Conservation (phyloP, 1,284 basidiomycete genomes). For the Fomitopsis betulina region DNA sequence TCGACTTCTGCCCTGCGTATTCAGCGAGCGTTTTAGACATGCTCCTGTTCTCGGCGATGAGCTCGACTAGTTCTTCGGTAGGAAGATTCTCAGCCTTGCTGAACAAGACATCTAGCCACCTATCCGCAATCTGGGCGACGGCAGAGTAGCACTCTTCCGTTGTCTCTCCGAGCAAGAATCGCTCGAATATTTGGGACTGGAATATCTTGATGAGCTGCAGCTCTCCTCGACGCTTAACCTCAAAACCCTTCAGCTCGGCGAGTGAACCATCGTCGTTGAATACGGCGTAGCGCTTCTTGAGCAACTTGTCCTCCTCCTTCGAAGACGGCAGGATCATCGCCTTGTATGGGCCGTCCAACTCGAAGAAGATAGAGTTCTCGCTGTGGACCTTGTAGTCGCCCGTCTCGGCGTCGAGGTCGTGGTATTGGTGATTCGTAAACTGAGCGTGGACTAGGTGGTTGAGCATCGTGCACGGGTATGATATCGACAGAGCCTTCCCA, state of each 20-base stretch:
- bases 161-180: constrained; percentile 90
- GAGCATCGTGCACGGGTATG: constrained; percentile 99
- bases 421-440: constrained; percentile 99
- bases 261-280: constrained; percentile 98
- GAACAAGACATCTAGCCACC: constrained; percentile 97
- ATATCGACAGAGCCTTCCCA: constrained; percentile 88
- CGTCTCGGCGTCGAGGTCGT: constrained; percentile 82
- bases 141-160: constrained; percentile 95
- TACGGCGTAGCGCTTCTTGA: constrained; percentile 99
- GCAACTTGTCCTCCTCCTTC: constrained; percentile 97
- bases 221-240: constrained; percentile 97
- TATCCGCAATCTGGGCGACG: constrained; percentile 91
- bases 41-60: constrained; percentile 97
- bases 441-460: constrained; percentile 95
- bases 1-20: constrained; percentile 96
- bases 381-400: constrained; percentile 86
- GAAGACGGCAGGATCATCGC: constrained; percentile 99
- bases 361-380: constrained; percentile 99
- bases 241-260: constrained; percentile 98
- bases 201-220: constrained; percentile 99
- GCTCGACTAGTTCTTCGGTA: constrained; percentile 93
- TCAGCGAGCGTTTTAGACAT: constrained; percentile 98
- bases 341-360: constrained; percentile 96
- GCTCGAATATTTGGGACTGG: constrained; percentile 98
- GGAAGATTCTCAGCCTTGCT: constrained; percentile 80